phyloP scores from a whole-genome alignment of 345 rosid species.

The Cardamine chenopodiifolia region DNA sequence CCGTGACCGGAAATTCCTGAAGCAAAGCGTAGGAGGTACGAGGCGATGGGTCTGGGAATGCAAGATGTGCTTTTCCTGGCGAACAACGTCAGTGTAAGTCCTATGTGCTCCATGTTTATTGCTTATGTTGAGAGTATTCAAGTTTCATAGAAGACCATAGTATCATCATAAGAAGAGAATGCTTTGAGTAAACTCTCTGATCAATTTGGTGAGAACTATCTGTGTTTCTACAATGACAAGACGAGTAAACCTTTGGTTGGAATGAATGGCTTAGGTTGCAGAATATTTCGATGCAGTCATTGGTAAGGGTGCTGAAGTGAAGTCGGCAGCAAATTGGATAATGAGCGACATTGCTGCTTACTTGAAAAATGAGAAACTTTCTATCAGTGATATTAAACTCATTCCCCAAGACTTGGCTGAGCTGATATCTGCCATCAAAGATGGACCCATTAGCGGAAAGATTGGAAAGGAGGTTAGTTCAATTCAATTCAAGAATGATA shows the following conservation, averaged over 20 bases:
- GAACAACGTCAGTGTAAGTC: conserved; percentile 72
- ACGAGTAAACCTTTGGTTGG: conserved; percentile 19
- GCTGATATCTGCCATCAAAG: conserved; percentile 82
- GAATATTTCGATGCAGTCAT: conserved; percentile 81
- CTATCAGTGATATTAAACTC: conserved; percentile 75
- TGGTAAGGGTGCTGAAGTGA: conserved; percentile 76
- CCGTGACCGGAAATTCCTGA: conserved; percentile 86
- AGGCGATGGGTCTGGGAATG: conserved; percentile 85
- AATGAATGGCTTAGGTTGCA: conserved; percentile 62
- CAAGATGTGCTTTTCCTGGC: conserved; percentile 97
- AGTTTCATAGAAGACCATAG: neutral
- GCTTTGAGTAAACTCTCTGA: neutral
- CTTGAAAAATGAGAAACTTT: conserved; percentile 79
- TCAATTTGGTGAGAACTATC: neutral
- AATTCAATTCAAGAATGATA: neutral
- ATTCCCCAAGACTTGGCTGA: conserved; percentile 75
- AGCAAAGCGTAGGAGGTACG: conserved; percentile 78
- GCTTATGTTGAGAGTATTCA: neutral
- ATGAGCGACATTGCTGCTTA: conserved; percentile 94
- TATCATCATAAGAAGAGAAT: neutral
- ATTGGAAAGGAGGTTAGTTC: conserved; percentile 82
- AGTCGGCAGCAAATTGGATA: conserved; percentile 83
- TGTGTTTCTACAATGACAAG: neutral
- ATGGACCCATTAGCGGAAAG: conserved; percentile 92
- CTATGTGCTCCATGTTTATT: neutral